Base-by-base conservation (phyloP, 495 filamentous ascomycete genomes). In the Pseudoneurospora amorphoporcata region DNA sequence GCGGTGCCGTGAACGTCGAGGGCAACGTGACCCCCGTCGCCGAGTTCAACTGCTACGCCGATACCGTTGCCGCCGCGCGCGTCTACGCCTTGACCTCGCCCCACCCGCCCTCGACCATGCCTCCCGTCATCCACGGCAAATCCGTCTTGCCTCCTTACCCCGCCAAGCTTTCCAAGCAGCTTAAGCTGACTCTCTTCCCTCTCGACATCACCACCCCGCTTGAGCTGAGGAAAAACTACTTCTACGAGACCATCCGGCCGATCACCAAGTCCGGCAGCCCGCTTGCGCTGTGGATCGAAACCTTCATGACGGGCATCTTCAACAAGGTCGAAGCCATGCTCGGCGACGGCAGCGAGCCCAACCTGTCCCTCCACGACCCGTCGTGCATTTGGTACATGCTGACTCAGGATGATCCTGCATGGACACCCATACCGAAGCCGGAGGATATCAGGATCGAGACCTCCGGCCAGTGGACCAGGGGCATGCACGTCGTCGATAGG, bases 11-110 rank as follows among this genome's bases (percentile, higher is more conserved):
- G 61, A 84, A 90, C 47, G 77, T 88, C 19, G 86, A 88, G 38
- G 95, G 95, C 69, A 99, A 99, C 82, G 83, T 88, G 72, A 94
- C 92, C 1, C 93, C 93, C 1, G 84, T 87, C 53, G 91, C 88
- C 73, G 92, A 97, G 77, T 97, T 97, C 85, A 97, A 97, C 82
- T 87, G 88, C 70, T 92, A 90, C 72, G 92, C 93, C 47, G 94
- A 95, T 79, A 84, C 93, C 29, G 86, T 92, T 68, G 94, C 95
- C 53, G 90, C 95, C 0, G 96, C 95, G 1, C 87, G 94, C 10
- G 88, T 99, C 38, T 97, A 90, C 79, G 94, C 95, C 4, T 87
- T 98, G 40, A 97, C 95, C 8, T 96, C 93, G 2, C 91, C 90
- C 3, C 86, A 82, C 68, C 96, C 96, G 3, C 71, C 79, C 12